Evolutionary conservation across 1,284 basidiomycete genomes (phyloP), one percentile per base, ranked within the genome.

Genomic region (Malassezia equina): DNA sequence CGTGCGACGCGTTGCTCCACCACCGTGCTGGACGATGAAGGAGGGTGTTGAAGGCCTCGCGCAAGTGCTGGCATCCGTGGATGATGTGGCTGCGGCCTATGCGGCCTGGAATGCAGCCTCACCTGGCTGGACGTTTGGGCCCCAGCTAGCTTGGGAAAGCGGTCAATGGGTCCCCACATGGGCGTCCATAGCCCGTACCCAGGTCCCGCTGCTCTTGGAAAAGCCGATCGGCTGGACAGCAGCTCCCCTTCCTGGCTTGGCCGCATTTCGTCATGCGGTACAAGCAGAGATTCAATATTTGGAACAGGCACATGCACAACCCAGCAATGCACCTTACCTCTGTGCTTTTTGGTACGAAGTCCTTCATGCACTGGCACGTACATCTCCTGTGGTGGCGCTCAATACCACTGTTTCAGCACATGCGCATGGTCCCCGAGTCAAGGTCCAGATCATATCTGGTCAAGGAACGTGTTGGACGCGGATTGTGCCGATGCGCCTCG

Each of bases 261-360:
- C 34, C 6, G 9, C 54, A 1, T 56, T 56, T 17, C 33, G 36
- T 1, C 33, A 46, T 21, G 21, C 36, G 11, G 54, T 56, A 1
- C 23, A 51, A 7, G 41, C 54, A 2, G 54, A 56, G 34, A 28
- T 51, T n/a, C 17, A 39, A 2, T 56, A 29, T 19, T 6, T 51
- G 9, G 28, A 40, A 25, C 33, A 43, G 25, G 2, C 29, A 13
- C 12, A 19, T 7, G 11, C 11, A 7, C 27, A 52, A 1, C 23
- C 29, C 0, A 50, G 40, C 2, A 59, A 59, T 47, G 47, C 53
- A 9, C 24, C 34, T 6, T 55, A 29, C 34, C 33, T 59, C 27
- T n/a, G 21, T n/a, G 33, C 36, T 8, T 51, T 51, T 25, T 59
- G 48, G 52, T 39, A 43, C 28, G 56, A 58, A 21, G 42, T 51